phyloP scores from a whole-genome alignment of 2,329 filamentous ascomycete genomes.

The Nemania serpens region DNA sequence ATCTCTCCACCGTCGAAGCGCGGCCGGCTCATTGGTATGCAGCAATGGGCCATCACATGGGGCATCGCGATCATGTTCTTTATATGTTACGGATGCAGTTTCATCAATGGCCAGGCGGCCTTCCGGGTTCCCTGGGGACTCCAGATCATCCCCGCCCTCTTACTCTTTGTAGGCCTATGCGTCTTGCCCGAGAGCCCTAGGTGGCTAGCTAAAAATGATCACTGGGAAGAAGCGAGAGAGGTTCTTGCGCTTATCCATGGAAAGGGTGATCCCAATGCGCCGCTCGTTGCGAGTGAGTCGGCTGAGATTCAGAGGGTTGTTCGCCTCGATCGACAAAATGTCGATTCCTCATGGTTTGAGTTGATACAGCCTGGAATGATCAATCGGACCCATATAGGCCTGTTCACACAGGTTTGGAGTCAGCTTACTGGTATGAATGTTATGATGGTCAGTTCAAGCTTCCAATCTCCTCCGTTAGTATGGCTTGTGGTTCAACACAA shows the following conservation, averaged over 20 bases:
- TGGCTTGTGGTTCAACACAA: no score
- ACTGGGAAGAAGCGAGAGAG: constrained; percentile 50
- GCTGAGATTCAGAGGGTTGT: constrained; percentile 74
- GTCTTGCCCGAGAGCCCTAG: constrained; percentile 55
- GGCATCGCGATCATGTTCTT: constrained; percentile 55
- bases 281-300: constrained; percentile 70
- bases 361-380: constrained; percentile 75
- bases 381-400: constrained; percentile 71
- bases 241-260: constrained; percentile 64
- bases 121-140: constrained; percentile 58
- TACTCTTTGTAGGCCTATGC: constrained; percentile 48
- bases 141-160: constrained; percentile 51
- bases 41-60: constrained; percentile 54
- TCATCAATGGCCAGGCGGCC: constrained; percentile 48
- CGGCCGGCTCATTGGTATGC: constrained; percentile 50
- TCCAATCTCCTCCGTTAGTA: neutral
- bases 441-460: constrained; percentile 54
- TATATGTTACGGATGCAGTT: constrained; percentile 53
- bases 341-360: constrained; percentile 72
- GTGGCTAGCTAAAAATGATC: constrained; percentile 56
- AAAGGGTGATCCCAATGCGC: constrained; percentile 65
- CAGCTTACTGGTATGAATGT: constrained; percentile 79
- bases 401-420: constrained; percentile 77
- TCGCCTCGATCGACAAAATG: constrained; percentile 72
- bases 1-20: constrained; percentile 55